Percentiles rank a stretch among this genome's conserved stretches.
Evolutionary conservation across 2,329 filamentous ascomycete genomes (phyloP).

Genomic region (Sclerotiophoma versabilis): DNA sequence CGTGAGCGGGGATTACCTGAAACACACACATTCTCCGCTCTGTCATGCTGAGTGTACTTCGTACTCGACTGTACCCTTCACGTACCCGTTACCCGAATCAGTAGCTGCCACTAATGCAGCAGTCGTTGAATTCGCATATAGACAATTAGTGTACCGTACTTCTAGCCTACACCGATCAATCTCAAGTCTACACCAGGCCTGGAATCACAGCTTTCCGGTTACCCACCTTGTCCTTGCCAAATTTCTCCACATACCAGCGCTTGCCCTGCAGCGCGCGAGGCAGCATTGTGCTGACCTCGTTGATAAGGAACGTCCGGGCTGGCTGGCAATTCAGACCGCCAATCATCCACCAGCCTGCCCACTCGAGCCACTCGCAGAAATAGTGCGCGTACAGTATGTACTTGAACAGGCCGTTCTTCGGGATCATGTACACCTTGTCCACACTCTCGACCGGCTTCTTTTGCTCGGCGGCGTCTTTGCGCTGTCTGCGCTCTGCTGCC

Average conservation of each 20-base stretch:
- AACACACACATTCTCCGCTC: not conserved
- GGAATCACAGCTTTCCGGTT: slow-evolving; percentile 77
- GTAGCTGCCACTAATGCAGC: slow-evolving; percentile 1
- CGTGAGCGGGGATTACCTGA: slow-evolving; percentile 1
- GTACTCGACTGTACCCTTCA: not conserved
- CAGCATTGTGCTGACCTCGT: slow-evolving; percentile 89
- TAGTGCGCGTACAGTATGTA: slow-evolving; percentile 92
- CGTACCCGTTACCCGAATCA: not conserved
- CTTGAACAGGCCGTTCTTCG: slow-evolving; percentile 80
- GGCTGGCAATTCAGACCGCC: slow-evolving; percentile 71
- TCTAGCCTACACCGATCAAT: slow-evolving; percentile 6
- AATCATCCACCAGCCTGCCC: slow-evolving; percentile 85
- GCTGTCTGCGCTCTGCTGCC: slow-evolving; percentile 67
- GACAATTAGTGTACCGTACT: slow-evolving; percentile 8
- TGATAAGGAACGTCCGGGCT: slow-evolving; percentile 81
- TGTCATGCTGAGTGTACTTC: slow-evolving; percentile 1
- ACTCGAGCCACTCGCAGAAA: slow-evolving; percentile 96
- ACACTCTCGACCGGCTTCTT: slow-evolving; percentile 60
- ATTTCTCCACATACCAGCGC: slow-evolving; percentile 86
- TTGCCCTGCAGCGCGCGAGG: slow-evolving; percentile 82
- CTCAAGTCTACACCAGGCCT: slow-evolving; percentile 55
- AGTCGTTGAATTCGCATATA: slow-evolving; percentile 1
- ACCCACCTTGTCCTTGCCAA: slow-evolving; percentile 82
- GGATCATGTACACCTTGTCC: slow-evolving; percentile 87
- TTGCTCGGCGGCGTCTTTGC: slow-evolving; percentile 55